Base-by-base conservation (phyloP, 345 rosid species). In the Moricandia arvensis region DNA sequence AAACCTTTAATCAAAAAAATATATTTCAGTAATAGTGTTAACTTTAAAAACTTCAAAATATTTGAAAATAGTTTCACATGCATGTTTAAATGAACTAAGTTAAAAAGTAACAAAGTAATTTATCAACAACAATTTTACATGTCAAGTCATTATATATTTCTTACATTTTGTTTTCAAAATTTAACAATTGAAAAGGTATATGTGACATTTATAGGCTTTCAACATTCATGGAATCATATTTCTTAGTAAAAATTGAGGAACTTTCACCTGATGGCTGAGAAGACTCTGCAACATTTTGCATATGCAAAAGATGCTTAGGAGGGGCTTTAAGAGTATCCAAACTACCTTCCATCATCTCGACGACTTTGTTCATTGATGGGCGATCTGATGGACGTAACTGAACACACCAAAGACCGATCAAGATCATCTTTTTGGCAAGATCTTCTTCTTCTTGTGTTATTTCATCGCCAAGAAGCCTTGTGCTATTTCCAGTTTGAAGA, bases 341-440 rank as follows among this genome's bases (percentile, higher is more conserved):
- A 29, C 51, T 64, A 13, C 75, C 75, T 70, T 76, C 80, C 71
- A 76, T 53, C 75, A 76, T 76, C 41, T 63, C 80, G 10, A 77
- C 53, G 2, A 77, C 80, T 58, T 33, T 63, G 66, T 63, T 55
- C 76, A 77, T 70, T 1, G 76, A 45, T 41, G 71, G 80, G 18
- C 80, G 76, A 55, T 70, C 75, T 41, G 59, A 69, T n/a, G 80
- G 77, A 21, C 16, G 11, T 2, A 17, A 13, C 65, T 74, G 77
- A 18, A 66, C 68, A 57, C 77, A 74, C 75, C 80, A 77, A 11
- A 77, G 57, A 43, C 69, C 75, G 0, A 77, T 59, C 70, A 71
- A 41, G 16, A 71, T 34, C 43, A 77, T 72, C 62, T 47, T 77
- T 58, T 59, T 71, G 4, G 45, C 81, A 16, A 47, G 49, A 1